These are phyloP conservation scores for Lactifluus echinatus DNA, from an alignment of 768 basidiomycete species.

Conservation along the genomic window DNA sequence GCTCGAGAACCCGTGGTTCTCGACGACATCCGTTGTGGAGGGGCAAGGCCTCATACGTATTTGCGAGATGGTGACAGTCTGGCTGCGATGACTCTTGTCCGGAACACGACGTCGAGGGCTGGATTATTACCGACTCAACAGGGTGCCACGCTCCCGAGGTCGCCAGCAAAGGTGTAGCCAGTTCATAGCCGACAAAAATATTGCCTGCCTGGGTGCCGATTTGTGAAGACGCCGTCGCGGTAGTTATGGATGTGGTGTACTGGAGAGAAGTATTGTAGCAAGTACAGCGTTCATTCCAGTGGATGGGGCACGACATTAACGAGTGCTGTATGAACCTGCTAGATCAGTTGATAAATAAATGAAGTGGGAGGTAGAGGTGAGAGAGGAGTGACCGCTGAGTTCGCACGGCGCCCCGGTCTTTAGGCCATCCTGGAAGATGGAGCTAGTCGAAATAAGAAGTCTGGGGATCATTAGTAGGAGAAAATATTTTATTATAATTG, in stretches of 20 bases:
- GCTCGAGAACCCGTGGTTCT: not conserved
- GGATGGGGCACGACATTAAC: constrained; percentile 17
- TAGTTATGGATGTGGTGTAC: not conserved
- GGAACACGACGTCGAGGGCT: not conserved
- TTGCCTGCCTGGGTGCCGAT: constrained; percentile 4
- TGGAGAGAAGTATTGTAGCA: constrained; percentile 6
- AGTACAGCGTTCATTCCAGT: constrained; percentile 4
- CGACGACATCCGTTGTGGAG: not conserved
- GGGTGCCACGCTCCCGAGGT: not conserved
- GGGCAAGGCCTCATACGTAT: not conserved
- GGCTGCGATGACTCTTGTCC: not conserved
- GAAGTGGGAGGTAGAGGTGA: not conserved
- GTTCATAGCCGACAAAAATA: constrained; percentile 10
- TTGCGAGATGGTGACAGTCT: not conserved
- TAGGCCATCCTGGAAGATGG: constrained; percentile 3
- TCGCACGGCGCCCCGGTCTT: constrained; percentile 10
- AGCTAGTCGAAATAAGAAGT: constrained; percentile 16
- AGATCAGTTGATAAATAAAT: constrained; percentile 6
- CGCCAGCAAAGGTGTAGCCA: not conserved
- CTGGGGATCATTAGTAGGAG: not conserved
- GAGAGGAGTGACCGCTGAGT: constrained; percentile 11
- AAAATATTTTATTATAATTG: constrained; percentile 13
- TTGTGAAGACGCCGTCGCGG: constrained; percentile 2
- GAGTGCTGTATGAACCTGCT: not conserved
- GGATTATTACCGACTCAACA: constrained; percentile 5